Evolutionary conservation across 2,329 filamentous ascomycete genomes (phyloP), one percentile per base, ranked within the genome.

Genomic region (Colletotrichum sp.): DNA sequence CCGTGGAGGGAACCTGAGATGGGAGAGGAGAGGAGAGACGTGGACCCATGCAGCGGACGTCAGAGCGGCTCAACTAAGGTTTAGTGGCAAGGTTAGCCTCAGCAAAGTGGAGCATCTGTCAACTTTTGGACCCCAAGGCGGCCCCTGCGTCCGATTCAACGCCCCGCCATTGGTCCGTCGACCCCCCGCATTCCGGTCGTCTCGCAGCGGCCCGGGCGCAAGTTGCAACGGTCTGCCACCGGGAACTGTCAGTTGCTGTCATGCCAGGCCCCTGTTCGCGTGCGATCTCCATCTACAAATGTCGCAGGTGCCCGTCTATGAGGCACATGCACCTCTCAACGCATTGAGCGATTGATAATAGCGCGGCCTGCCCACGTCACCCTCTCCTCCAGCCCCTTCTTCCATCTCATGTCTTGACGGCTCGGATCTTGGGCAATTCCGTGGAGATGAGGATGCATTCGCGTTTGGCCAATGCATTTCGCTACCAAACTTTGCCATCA

Each of bases 51-150:
- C 43, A 52, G 43, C n/a, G 43, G 63, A 73, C 70, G 73, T 75
- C 58, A 48, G 70, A 73, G 75, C 68, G 75, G 75, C 75, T 77
- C 75, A 75, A 72, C 68, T 75, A 77, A 77, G 75, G 75, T 77
- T 77, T 77, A 72, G 75, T 58, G 48, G 32, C 43, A 43, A 57
- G 52, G 52, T 34, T 38, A 73, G 26, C 36, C 60, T 36, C 57
- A 38, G 26, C 18, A n/a, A n/a, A 61, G 63, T 72, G 68, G 58
- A 58, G 38, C n/a, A 7, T 12, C 34, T 38, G 38, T 55, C 28
- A 34, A 26, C 3, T 6, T 21, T 16, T 30, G 70, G 63, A 21
- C 26, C 63, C 5, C n/a, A 3, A 0, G 0, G 13, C 10, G 73
- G 70, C 21, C 32, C 43, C 70, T 67, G 69, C 38, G 12, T 24